Evolutionary conservation across 768 basidiomycete species (phyloP).

Genomic region (Pholiota microspora): DNA sequence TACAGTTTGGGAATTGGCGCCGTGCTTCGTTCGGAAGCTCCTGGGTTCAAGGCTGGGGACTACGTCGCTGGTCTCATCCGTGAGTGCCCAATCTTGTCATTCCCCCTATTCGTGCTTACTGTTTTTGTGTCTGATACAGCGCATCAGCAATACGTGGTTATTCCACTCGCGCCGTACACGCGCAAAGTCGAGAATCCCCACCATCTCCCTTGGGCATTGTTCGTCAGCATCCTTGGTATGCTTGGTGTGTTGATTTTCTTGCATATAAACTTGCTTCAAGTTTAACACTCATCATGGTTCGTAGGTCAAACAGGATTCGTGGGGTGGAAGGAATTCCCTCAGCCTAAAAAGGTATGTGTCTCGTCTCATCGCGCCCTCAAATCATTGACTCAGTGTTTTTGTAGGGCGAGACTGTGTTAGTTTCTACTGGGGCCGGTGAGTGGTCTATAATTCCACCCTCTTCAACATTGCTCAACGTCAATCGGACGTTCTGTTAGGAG

Average conservation of each 20-base stretch:
- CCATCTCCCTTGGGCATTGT: slow-evolving; percentile 45
- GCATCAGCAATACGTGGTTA: slow-evolving; percentile 40
- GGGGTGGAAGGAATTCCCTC: slow-evolving; percentile 39
- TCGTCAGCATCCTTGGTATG: slow-evolving; percentile 53
- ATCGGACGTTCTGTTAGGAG: not conserved
- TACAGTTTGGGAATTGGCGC: slow-evolving; percentile 37
- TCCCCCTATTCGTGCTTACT: not conserved
- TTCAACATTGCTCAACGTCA: not conserved
- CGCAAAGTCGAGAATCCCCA: slow-evolving; percentile 37
- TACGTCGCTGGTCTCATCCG: slow-evolving; percentile 36
- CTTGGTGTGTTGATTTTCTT: slow-evolving; percentile 33
- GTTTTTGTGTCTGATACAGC: slow-evolving; percentile 18
- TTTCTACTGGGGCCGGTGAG: slow-evolving; percentile 40
- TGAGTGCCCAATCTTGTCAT: slow-evolving; percentile 4
- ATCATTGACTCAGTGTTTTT: too few relatives aligned
- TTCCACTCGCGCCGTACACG: slow-evolving; percentile 16
- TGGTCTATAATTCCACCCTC: not conserved
- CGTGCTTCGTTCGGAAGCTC: slow-evolving; percentile 39
- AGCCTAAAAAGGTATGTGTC: slow-evolving; percentile 31
- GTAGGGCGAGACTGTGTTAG: slow-evolving; percentile 40
- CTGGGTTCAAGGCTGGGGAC: slow-evolving; percentile 32
- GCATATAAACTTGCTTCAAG: not conserved
- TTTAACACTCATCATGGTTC: not conserved
- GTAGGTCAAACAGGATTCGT: slow-evolving; percentile 37
- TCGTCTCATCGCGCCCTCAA: not conserved